Evolutionary conservation across 768 basidiomycete species (phyloP).

Genomic region (Pleurotus tuoliensis): DNA sequence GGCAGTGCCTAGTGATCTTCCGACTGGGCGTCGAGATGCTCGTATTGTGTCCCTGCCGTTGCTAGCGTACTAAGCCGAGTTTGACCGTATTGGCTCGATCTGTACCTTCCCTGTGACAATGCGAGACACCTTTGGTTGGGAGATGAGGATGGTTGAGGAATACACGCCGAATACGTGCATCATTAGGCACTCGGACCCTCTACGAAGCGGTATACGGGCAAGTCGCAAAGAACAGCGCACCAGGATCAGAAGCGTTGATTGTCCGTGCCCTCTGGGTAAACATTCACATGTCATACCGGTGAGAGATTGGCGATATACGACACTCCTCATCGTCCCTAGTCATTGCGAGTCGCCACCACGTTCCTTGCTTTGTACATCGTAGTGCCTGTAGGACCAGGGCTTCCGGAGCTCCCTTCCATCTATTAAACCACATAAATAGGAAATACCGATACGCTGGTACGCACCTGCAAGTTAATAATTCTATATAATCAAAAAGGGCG

Average conservation of each 20-base stretch:
- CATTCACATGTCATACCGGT: background rate
- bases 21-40: too few relatives aligned
- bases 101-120: too few relatives aligned
- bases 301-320: background rate
- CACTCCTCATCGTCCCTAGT: conserved; percentile 7
- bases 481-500: conserved; percentile 7
- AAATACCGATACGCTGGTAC: background rate
- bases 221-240: too few relatives aligned
- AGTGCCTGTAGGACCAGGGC: conserved; percentile 36
- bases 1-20: too few relatives aligned
- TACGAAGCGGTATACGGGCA: too few relatives aligned
- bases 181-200: too few relatives aligned
- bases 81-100: too few relatives aligned
- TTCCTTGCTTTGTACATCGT: conserved; percentile 41
- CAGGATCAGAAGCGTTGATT: background rate
- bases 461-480: conserved; percentile 39
- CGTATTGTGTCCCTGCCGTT: too few relatives aligned
- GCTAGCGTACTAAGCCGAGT: too few relatives aligned
- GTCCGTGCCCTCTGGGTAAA: background rate
- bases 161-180: too few relatives aligned
- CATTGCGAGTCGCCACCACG: conserved; percentile 31
- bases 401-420: conserved; percentile 45
- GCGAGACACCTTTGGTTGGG: too few relatives aligned
- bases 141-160: too few relatives aligned
- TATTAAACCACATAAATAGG: conserved; percentile 10